Percentiles rank a stretch among this genome's conserved stretches.
These are phyloP conservation scores for Artemisia argyi DNA, from an alignment of 129 eudicot species.

Conservation along the genomic window DNA sequence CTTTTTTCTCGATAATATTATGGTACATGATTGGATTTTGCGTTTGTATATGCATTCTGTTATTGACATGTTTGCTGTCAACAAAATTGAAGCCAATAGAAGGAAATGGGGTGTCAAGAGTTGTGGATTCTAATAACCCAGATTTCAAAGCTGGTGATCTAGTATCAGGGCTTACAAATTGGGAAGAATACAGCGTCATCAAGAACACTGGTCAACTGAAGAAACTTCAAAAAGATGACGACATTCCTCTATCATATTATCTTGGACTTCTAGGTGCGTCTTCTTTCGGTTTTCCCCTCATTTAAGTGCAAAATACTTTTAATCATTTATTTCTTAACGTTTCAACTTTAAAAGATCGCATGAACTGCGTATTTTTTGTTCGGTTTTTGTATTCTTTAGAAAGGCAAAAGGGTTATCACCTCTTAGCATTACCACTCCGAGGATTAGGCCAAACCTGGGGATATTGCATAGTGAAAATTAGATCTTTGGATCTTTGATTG, in stretches of 20 bases:
- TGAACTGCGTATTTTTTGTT: no score
- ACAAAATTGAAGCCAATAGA: conserved; percentile 49
- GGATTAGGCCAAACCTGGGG: no score
- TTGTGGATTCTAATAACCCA: conserved; percentile 72
- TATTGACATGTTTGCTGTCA: no score
- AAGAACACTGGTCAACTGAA: conserved; percentile 47
- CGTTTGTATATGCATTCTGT: no score
- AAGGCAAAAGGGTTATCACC: no score
- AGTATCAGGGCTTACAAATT: conserved; percentile 63
- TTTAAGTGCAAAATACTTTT: neutral
- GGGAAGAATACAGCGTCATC: conserved; percentile 86
- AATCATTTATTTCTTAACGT: neutral
- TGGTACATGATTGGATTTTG: no score
- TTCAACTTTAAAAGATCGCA: no score
- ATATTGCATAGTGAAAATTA: no score
- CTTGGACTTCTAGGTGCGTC: conserved; percentile 78
- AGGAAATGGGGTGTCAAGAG: conserved; percentile 91
- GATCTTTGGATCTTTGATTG: no score
- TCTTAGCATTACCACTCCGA: no score
- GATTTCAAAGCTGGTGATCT: conserved; percentile 70
- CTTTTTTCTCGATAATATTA: no score
- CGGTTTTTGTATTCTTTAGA: no score
- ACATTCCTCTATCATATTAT: conserved; percentile 70
- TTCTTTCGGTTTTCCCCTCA: neutral
- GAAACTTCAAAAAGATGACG: conserved; percentile 52